Evolutionary conservation across 228 moss, liverwort and hornwort genomes (phyloP).

Genomic region (Sphagnum fallax): DNA sequence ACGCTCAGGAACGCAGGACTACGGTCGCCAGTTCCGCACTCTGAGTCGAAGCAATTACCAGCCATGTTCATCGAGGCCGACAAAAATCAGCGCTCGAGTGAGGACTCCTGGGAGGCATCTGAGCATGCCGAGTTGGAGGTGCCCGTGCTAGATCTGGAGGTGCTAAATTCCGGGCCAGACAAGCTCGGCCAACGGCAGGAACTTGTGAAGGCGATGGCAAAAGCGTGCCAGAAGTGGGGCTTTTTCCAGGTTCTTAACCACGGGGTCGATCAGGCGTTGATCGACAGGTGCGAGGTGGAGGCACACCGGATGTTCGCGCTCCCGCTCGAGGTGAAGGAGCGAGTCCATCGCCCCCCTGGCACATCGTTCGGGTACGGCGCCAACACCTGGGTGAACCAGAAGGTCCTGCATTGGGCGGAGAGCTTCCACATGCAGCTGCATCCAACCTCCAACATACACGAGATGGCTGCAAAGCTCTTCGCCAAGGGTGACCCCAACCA

Average conservation of each 20-base stretch:
- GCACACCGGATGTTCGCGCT: constrained; percentile 72
- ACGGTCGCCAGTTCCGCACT: constrained; percentile 29
- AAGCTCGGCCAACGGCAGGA: constrained; percentile 16
- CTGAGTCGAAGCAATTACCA: constrained; percentile 31
- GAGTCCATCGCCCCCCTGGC: constrained; percentile 62
- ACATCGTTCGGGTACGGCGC: constrained; percentile 73
- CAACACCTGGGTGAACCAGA: constrained; percentile 85
- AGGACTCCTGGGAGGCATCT: constrained; percentile 13
- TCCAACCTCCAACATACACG: constrained; percentile 52
- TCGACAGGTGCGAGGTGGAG: constrained; percentile 62
- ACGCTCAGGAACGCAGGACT: constrained; percentile 39
- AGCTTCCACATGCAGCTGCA: constrained; percentile 76
- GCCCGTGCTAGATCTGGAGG: constrained; percentile 58
- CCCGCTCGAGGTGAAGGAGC: constrained; percentile 68
- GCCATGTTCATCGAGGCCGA: constrained; percentile 34
- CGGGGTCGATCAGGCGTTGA: constrained; percentile 47
- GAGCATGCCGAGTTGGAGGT: constrained; percentile 19
- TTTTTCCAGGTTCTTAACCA: constrained; percentile 87
- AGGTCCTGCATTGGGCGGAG: constrained; percentile 93
- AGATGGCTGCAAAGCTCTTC: constrained; percentile 69
- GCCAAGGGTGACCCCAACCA: constrained; percentile 36
- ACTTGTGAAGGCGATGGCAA: constrained; percentile 37
- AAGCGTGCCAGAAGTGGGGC: constrained; percentile 63
- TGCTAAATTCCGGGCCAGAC: constrained; percentile 16
- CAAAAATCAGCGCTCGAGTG: constrained; percentile 14